A percentile compares a stretch with the other conserved stretches of the same genome.
These are phyloP conservation scores for Hirschioporus abietinus DNA, from an alignment of 768 basidiomycete species.

Conservation along the genomic window DNA sequence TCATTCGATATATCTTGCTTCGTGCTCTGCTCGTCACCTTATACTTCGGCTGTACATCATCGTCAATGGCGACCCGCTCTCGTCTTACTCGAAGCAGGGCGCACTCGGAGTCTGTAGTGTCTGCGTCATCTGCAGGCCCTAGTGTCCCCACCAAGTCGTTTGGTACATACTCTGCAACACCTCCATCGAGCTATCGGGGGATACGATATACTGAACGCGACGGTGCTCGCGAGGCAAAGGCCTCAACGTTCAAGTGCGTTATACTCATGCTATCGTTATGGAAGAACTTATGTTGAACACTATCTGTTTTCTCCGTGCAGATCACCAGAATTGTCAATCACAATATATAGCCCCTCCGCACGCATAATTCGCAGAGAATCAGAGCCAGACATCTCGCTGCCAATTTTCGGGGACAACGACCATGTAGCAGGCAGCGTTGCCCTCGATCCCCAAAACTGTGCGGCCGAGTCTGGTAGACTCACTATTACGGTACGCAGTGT, in stretches of 20 bases:
- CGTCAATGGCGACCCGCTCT: neutral
- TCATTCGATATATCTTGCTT: neutral
- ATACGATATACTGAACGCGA: neutral
- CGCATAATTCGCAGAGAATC: constrained; percentile 34
- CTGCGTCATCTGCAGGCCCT: neutral
- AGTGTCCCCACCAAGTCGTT: neutral
- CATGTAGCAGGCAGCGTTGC: constrained; percentile 54
- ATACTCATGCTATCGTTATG: neutral
- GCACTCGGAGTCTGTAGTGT: neutral
- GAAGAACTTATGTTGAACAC: neutral
- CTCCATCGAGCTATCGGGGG: neutral
- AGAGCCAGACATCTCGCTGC: constrained; percentile 22
- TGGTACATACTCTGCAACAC: neutral
- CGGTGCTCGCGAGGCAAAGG: neutral
- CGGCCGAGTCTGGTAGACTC: constrained; percentile 45
- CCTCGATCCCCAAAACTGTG: constrained; percentile 44
- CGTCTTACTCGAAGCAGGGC: neutral
- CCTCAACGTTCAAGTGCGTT: neutral
- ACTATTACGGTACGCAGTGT: constrained; percentile 43
- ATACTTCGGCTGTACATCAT: neutral
- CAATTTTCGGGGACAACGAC: constrained; percentile 60
- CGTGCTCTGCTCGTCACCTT: neutral
- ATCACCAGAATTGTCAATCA: constrained; percentile 47
- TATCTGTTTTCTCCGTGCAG: constrained; percentile 3
- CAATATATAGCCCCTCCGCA: constrained; percentile 57